Conservation (phyloP, 2,329 filamentous ascomycete species). For the Cercospora zeae-maydis region DNA sequence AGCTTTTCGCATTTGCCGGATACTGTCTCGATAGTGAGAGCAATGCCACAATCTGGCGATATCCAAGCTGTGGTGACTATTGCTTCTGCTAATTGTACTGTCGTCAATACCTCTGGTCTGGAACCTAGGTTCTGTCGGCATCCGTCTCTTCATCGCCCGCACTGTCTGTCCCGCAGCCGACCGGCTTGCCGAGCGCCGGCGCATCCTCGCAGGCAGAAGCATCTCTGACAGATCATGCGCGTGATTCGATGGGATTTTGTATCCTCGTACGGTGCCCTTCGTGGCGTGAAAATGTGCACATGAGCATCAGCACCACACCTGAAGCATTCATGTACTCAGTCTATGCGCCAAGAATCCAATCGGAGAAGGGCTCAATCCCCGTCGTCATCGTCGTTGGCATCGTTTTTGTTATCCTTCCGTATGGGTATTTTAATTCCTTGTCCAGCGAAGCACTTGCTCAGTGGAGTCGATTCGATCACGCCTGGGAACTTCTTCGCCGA, state of each 20-base stretch:
- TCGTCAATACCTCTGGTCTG: slow-evolving; percentile 11
- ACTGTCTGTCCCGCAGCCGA: neutral
- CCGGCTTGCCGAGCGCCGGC: neutral
- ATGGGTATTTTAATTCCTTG: slow-evolving; percentile 98
- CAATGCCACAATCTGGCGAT: neutral
- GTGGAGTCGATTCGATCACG: slow-evolving; percentile 84
- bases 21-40: neutral
- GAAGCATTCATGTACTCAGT: neutral
- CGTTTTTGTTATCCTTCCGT: slow-evolving; percentile 66
- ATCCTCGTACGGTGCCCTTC: neutral
- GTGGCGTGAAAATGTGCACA: neutral
- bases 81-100: neutral
- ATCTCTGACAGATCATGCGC: neutral
- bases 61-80: neutral
- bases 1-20: neutral
- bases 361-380: slow-evolving; percentile 15
- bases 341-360: neutral
- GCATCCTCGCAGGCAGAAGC: neutral
- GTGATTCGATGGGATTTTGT: neutral
- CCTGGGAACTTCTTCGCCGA: slow-evolving; percentile 98
- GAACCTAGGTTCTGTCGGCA: slow-evolving; percentile 7
- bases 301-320: neutral
- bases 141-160: neutral
- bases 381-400: slow-evolving; percentile 47
- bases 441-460: slow-evolving; percentile 88